Evolutionary conservation across 768 basidiomycete species (phyloP).

Genomic region (Suillus americanus): DNA sequence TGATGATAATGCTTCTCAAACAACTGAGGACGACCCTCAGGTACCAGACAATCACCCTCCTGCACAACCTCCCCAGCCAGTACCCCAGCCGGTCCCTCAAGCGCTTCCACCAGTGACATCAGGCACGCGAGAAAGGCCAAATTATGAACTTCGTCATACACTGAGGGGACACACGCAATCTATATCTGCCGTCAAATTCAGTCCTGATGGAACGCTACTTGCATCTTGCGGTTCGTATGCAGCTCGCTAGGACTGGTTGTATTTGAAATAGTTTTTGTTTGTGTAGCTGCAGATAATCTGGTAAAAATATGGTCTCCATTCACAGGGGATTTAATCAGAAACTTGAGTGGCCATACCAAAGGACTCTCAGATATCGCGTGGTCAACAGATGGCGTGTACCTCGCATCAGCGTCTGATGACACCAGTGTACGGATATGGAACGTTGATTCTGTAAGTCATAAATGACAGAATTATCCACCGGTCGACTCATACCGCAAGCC

Average conservation of each 20-base stretch:
- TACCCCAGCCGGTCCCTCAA: slow-evolving; percentile 29
- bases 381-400: slow-evolving; percentile 77
- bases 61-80: slow-evolving; percentile 35
- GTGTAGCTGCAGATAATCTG: slow-evolving; percentile 72
- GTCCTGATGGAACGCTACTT: slow-evolving; percentile 79
- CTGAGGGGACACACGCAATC: slow-evolving; percentile 78
- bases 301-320: slow-evolving; percentile 85
- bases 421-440: slow-evolving; percentile 88
- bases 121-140: slow-evolving; percentile 45
- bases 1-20: slow-evolving; percentile 73
- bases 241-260: neutral
- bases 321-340: slow-evolving; percentile 74
- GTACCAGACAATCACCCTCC: slow-evolving; percentile 60
- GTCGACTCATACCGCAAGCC: slow-evolving; percentile 4
- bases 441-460: slow-evolving; percentile 65
- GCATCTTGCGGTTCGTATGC: slow-evolving; percentile 79
- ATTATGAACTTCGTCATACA: slow-evolving; percentile 66
- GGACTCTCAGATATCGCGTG: slow-evolving; percentile 90
- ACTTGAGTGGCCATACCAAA: slow-evolving; percentile 71
- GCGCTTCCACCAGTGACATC: slow-evolving; percentile 37
- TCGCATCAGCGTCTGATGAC: slow-evolving; percentile 94
- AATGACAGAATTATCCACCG: slow-evolving; percentile 1
- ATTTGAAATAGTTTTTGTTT: neutral
- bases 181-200: slow-evolving; percentile 90
- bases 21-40: slow-evolving; percentile 83